phyloP scores from a whole-genome alignment of 179 eudicot genomes.

The Amaranthus tricolor region DNA sequence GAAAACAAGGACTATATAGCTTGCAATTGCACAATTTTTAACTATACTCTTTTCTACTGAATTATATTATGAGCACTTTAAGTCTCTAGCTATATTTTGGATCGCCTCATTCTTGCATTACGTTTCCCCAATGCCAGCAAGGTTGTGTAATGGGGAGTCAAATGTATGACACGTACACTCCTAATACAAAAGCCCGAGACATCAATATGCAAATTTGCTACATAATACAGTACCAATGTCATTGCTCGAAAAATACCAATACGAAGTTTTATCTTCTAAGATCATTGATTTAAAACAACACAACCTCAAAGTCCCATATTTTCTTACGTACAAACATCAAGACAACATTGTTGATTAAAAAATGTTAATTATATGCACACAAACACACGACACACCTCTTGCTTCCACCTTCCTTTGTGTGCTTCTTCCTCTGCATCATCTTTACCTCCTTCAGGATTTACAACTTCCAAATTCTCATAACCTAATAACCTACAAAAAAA shows the following conservation, averaged over 20 bases:
- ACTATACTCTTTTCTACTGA: no score
- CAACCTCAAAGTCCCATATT: background rate
- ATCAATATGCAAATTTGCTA: no score
- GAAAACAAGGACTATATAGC: background rate
- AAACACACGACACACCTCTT: conserved; percentile 33
- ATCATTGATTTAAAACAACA: background rate
- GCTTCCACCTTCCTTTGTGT: conserved; percentile 46
- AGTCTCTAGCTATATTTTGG: no score
- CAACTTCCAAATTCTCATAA: conserved; percentile 47
- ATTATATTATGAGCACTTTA: no score
- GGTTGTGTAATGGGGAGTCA: no score
- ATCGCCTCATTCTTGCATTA: no score
- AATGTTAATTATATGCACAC: background rate
- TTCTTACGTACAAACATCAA: background rate
- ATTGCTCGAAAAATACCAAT: background rate
- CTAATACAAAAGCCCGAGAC: no score
- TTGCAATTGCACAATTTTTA: no score
- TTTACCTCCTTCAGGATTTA: conserved; percentile 48
- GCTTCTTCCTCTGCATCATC: conserved; percentile 56
- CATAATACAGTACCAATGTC: no score
- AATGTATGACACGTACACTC: no score
- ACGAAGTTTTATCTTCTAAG: background rate
- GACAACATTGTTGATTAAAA: background rate
- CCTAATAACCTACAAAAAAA: conserved; percentile 30
- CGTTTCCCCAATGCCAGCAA: no score